Base-by-base conservation (phyloP, 768 basidiomycete species). In the Agaricus blazei region DNA sequence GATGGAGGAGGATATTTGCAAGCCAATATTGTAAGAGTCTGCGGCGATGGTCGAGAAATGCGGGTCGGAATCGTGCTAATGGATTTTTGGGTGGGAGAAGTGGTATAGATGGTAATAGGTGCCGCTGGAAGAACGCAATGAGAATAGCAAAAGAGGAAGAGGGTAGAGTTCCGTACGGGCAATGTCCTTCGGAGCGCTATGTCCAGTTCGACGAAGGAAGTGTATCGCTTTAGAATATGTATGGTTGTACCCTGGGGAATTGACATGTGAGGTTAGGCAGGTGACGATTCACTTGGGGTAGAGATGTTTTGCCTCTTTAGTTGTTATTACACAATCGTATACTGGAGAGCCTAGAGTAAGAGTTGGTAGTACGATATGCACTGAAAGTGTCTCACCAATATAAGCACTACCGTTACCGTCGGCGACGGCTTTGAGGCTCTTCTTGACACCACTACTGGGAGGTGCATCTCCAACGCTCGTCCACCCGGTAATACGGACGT, bases 401-500 rank as follows among this genome's bases (percentile, higher is more conserved):
- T 88, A 89, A 0, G 84, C 86, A 12, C 76, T 76, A n/a, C 80
- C 79, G 0, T 74, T 72, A 5, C 59, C 41, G 24, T 57, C 51
- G 36, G 58, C 56, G 34, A 41, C 49, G 45, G 49, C 28, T 26
- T 55, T 31, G 26, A 57, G 34, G 27, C 42, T 50, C 26, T 55
- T 45, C 28, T 48, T 59, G 2, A 46, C 50, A 31, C 49, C 52
- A 6, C 55, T 50, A 47, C 45, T 50, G n/a, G 34, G 9, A 9
- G 46, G 47, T 3, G 60, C 67, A 40, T 74, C 75, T 60, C 88
- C 87, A 6, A 90, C 87, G 58, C 75, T 82, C 15, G 82, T 84
- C 87, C 87, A 89, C 0, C 87, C 88, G 9, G 72, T 72, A 19
- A 89, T 84, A 48, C 73, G 72, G 3, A 89, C 86, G 63, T 83